A percentile compares a stretch with the other conserved stretches of the same genome.
Conservation (phyloP, 2,329 filamentous ascomycete species). For the Fusarium decemcellulare region DNA sequence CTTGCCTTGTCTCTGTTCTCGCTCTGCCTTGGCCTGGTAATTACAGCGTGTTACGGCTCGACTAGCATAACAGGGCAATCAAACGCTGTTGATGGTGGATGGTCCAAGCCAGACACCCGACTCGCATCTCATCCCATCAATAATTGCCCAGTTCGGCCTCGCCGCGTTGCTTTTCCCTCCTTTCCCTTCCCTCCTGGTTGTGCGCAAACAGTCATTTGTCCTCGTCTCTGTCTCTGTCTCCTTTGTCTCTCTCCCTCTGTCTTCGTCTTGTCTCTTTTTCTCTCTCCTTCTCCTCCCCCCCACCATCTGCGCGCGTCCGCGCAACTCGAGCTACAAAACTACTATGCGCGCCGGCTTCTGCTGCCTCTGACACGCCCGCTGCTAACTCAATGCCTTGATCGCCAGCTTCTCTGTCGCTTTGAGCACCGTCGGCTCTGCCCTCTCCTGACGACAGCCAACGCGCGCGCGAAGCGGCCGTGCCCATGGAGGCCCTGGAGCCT, state of each 20-base stretch:
- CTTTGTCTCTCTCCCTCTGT: neutral
- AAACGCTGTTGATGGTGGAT: slow-evolving; percentile 38
- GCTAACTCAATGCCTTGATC: slow-evolving; percentile 46
- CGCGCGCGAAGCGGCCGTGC: slow-evolving; percentile 42
- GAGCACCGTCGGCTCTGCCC: slow-evolving; percentile 45
- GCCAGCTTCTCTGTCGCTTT: slow-evolving; percentile 44
- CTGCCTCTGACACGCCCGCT: slow-evolving; percentile 24
- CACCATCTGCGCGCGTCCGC: neutral
- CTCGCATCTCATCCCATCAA: slow-evolving; percentile 17
- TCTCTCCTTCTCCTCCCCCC: slow-evolving; percentile 12
- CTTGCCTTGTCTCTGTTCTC: slow-evolving; percentile 17
- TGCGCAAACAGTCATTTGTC: neutral
- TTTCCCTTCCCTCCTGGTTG: slow-evolving; percentile 17
- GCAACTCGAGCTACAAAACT: neutral
- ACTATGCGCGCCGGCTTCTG: slow-evolving; percentile 32
- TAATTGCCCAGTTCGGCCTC: slow-evolving; percentile 26
- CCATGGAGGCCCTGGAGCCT: slow-evolving; percentile 48
- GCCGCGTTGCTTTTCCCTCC: slow-evolving; percentile 22
- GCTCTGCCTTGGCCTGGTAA: slow-evolving; percentile 32
- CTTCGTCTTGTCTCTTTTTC: neutral
- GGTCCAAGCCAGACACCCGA: slow-evolving; percentile 37
- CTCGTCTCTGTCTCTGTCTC: neutral
- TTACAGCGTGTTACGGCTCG: slow-evolving; percentile 21
- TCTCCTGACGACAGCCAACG: slow-evolving; percentile 43
- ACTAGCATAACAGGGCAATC: slow-evolving; percentile 43